Base-by-base conservation (phyloP, 2,329 filamentous ascomycete genomes). In the Pseudocercospora musae region DNA sequence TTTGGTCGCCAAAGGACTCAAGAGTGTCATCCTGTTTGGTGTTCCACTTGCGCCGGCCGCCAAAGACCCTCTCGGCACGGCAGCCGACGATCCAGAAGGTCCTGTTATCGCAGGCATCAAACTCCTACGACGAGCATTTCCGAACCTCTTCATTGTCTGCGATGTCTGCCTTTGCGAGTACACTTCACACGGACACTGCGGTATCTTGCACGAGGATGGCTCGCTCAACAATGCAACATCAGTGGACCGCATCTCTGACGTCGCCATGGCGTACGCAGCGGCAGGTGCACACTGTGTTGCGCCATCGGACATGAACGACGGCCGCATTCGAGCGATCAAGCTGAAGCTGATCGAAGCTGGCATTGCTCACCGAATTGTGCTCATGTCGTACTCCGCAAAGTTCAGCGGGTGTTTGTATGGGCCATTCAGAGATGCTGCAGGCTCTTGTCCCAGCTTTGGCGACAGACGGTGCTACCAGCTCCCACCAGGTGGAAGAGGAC, bases 151-250 rank as follows among this genome's bases (percentile, higher is more conserved):
- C 80, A 91, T 99, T 71, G 88, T 89, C 69, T 87, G 89, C 63
- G 95, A 99, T 75, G 95, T 99, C 62, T 98, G 95, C 75, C 88
- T 99, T 7, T 99, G 95, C 84, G 95, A 99, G 79, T 99, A 99
- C 80, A 99, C 95, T 0, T 95, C 91, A 6, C 95, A 99, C 77
- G 95, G 95, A 49, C 95, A 99, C 81, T 99, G 95, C 75, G 95
- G 95, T 58, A 97, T 99, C 70, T 84, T 99, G 50, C 87, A 92
- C 61, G 92, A 97, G 69, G 95, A 99, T 75, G 92, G 92, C 66
- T 90, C 87, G 66, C 84, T 99, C 63, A 96, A 98, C 84, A 98
- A 99, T 75, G 87, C 89, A 67, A 85, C 96, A 52, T 96, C 92
- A 2, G 92, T 98, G 8, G 94, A 98, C 74, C 89, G 95, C 65